Evolutionary conservation across 768 basidiomycete genomes (phyloP), one percentile per base, ranked within the genome.

Genomic region (Pleurotus cornucopiae): DNA sequence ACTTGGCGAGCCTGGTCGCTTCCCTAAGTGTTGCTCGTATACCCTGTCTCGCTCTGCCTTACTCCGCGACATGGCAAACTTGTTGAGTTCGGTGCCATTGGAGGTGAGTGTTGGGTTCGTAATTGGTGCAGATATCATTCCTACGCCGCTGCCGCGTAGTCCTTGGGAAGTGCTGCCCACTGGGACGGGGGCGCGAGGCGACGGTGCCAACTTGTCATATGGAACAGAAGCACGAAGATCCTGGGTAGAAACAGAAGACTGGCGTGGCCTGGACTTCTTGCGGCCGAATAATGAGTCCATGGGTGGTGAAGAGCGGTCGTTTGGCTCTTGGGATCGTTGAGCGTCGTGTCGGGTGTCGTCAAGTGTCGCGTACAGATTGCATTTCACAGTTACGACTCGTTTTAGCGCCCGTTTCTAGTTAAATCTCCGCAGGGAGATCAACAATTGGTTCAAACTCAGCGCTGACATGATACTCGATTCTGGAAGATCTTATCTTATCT

Each of bases 61-160:
- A 54, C 69, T 69, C 57, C 77, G 78, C 47, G 78, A 75, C 63
- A 82, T 67, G 20, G 78, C 73, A 64, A 77, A 81, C 61, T 81
- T 76, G 69, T 86, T 91, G 64, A 89, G 72, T 59, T 89, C 88
- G 7, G 86, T 84, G 39, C 90, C 91, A 61, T 81, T 75, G 44
- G 79, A 58, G 1, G 89, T 89, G 55, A 92, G 81, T 11, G 84
- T 83, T 5, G 90, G 90, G 63, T 93, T 93, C 21, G 90, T 91
- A 63, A 88, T 86, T 6, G 90, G 90, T 4, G 90, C 91, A 26
- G 89, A 91, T 60, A 93, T 92, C 48, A 61, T 67, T 59, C 46
- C 39, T 60, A 51, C 18, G 9, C 57, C 57, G 16, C 54, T 46
- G 13, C 78, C 80, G 66, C 78, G 76, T 37, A 83, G 67, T 43